A percentile compares a stretch with the other conserved stretches of the same genome.
Evolutionary conservation across 78 protist species (phyloP).

Genomic region (Chrysochromulina parva): DNA sequence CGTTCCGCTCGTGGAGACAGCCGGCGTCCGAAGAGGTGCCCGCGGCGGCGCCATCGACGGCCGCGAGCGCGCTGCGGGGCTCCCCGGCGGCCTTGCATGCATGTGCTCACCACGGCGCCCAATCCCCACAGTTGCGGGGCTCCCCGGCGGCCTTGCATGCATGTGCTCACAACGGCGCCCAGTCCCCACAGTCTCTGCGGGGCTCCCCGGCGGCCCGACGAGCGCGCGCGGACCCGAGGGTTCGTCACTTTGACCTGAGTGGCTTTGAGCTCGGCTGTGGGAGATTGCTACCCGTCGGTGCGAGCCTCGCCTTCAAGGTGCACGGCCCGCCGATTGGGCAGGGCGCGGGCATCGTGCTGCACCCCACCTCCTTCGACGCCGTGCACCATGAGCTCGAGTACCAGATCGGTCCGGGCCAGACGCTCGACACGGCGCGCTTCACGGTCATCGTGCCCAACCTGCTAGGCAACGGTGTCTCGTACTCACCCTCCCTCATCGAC

Average conservation of each 20-base stretch:
- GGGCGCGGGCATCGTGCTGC: neutral
- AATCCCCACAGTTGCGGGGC: neutral
- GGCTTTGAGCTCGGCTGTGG: neutral
- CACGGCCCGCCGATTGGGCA: neutral
- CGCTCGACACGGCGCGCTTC: slow-evolving; percentile 2
- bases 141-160: neutral
- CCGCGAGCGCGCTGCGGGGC: no score
- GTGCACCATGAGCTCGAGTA: slow-evolving; percentile 36
- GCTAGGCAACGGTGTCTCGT: slow-evolving; percentile 10
- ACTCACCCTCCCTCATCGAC: neutral
- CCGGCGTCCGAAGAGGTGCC: neutral
- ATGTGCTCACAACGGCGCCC: no score
- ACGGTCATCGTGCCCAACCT: neutral
- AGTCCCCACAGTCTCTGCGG: neutral
- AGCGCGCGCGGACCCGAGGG: neutral
- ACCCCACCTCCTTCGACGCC: slow-evolving; percentile 30
- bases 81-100: no score
- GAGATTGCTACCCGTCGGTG: neutral
- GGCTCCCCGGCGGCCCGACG: neutral
- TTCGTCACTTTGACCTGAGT: neutral
- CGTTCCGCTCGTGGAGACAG: neutral
- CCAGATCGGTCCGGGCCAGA: slow-evolving; percentile 1
- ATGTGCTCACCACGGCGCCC: no score
- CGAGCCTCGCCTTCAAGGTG: neutral
- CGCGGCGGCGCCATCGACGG: neutral